A percentile compares a stretch with the other conserved stretches of the same genome.
phyloP scores from a whole-genome alignment of 2,329 filamentous ascomycete genomes.

The Paramyrothecium sp. region DNA sequence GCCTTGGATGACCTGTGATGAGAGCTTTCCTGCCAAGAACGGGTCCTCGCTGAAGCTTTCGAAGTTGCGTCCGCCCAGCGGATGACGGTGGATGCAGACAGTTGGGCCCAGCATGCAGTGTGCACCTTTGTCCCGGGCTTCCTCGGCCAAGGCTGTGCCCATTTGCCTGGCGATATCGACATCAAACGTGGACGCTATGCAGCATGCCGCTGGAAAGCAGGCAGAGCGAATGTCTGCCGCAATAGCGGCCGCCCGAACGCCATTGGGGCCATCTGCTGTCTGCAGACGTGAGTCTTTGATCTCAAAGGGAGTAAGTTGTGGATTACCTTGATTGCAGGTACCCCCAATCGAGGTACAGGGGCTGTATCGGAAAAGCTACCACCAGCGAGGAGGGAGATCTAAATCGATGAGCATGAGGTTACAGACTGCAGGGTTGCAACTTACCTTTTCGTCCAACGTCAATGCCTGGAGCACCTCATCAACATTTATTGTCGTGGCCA shows the following conservation, averaged over 20 bases:
- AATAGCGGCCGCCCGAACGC: conserved; percentile 28
- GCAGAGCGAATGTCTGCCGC: conserved; percentile 25
- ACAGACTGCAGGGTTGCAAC: not conserved
- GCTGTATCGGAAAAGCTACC: conserved; percentile 20
- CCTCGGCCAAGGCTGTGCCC: conserved; percentile 58
- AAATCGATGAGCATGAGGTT: not conserved
- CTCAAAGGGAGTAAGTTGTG: rapidly evolving
- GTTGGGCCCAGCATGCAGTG: conserved; percentile 70
- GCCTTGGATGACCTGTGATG: conserved; percentile 40
- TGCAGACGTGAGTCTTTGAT: not conserved
- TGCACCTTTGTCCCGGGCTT: conserved; percentile 56
- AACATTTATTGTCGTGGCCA: not conserved
- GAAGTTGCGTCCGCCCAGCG: conserved; percentile 46
- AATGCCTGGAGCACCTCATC: not conserved
- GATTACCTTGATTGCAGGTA: conserved; percentile 17
- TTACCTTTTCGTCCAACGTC: not conserved
- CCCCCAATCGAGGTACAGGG: conserved; percentile 11
- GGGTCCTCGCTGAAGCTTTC: conserved; percentile 48
- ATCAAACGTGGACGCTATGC: conserved; percentile 63
- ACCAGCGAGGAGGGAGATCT: conserved; percentile 19
- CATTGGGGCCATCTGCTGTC: conserved; percentile 31
- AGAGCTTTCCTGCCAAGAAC: conserved; percentile 40
- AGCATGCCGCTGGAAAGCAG: conserved; percentile 28
- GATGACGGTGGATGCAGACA: conserved; percentile 46
- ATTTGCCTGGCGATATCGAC: conserved; percentile 52